A percentile compares a stretch with the other conserved stretches of the same genome.
phyloP scores from a whole-genome alignment of 768 basidiomycete species.

The Psilocybe cyanescens region DNA sequence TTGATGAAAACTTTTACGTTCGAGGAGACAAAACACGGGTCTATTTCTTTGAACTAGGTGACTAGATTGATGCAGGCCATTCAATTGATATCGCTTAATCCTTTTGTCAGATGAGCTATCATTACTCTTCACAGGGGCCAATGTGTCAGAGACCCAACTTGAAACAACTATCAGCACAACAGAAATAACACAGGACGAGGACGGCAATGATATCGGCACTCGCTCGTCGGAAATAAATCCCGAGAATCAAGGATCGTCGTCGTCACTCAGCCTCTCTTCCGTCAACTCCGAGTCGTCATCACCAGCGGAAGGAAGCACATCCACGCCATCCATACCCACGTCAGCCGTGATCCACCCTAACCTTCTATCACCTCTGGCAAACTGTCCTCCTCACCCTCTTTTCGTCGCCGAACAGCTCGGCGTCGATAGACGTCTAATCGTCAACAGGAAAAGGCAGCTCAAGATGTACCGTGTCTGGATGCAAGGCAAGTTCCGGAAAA shows the following conservation, averaged over 20 bases:
- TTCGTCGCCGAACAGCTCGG: conserved; percentile 88
- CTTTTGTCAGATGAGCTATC: conserved; percentile 69
- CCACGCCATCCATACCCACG: conserved; percentile 8
- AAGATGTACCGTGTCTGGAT: conserved; percentile 99
- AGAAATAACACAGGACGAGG: conserved; percentile 41
- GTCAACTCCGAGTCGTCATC: neutral
- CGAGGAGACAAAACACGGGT: conserved; percentile 97
- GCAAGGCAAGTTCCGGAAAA: conserved; percentile 81
- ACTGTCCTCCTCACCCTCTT: conserved; percentile 55
- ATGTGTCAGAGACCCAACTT: conserved; percentile 35
- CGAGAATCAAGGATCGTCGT: conserved; percentile 1
- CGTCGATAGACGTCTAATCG: conserved; percentile 85
- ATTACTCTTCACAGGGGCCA: conserved; percentile 74
- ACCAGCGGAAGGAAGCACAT: conserved; percentile 10
- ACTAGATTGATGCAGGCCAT: neutral
- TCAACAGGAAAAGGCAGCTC: conserved; percentile 91
- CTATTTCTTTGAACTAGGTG: conserved; percentile 93
- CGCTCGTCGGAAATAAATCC: conserved; percentile 1
- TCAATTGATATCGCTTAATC: neutral
- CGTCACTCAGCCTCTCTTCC: neutral
- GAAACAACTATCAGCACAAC: conserved; percentile 33
- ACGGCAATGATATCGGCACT: conserved; percentile 21
- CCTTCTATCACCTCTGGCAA: conserved; percentile 35
- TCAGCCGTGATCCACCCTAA: conserved; percentile 37
- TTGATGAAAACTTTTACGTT: conserved; percentile 95